phyloP scores from a whole-genome alignment of 106 monocot genomes.

The Cymbidium sinense region DNA sequence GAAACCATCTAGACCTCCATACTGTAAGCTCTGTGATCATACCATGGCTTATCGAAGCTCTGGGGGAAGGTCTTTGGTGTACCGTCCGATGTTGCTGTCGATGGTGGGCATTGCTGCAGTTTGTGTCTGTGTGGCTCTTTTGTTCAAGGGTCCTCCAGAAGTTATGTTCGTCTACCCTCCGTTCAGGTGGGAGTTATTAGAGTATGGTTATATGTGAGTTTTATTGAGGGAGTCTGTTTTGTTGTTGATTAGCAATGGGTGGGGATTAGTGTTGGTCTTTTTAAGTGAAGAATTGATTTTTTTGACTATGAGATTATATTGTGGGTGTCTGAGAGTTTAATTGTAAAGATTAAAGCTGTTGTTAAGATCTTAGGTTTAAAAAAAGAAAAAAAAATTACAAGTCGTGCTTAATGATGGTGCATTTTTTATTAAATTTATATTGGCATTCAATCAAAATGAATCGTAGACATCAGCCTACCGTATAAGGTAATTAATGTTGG shows the following conservation, averaged over 20 bases:
- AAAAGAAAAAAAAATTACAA: too few relatives aligned
- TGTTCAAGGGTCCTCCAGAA: constrained; percentile 49
- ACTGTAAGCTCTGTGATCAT: constrained; percentile 36
- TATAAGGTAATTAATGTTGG: too few relatives aligned
- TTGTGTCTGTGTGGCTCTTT: constrained; percentile 73
- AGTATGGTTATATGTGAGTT: constrained; percentile 35
- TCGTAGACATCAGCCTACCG: too few relatives aligned
- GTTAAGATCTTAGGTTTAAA: too few relatives aligned
- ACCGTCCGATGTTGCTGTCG: constrained; percentile 47
- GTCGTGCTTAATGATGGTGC: too few relatives aligned
- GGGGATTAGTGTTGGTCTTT: not conserved
- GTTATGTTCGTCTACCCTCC: constrained; percentile 37
- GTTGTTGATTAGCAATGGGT: not conserved
- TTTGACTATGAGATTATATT: too few relatives aligned
- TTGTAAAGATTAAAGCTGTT: too few relatives aligned
- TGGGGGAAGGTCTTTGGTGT: constrained; percentile 19
- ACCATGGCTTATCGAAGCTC: constrained; percentile 12
- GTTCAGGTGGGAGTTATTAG: constrained; percentile 65
- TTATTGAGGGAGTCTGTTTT: not conserved
- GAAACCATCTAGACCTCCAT: not conserved
- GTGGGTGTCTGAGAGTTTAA: too few relatives aligned
- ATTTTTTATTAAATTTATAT: too few relatives aligned
- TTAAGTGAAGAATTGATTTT: not conserved
- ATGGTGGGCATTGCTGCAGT: constrained; percentile 77
- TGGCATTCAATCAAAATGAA: too few relatives aligned